phyloP scores from a whole-genome alignment of 345 rosid species.

The Populus davidiana region DNA sequence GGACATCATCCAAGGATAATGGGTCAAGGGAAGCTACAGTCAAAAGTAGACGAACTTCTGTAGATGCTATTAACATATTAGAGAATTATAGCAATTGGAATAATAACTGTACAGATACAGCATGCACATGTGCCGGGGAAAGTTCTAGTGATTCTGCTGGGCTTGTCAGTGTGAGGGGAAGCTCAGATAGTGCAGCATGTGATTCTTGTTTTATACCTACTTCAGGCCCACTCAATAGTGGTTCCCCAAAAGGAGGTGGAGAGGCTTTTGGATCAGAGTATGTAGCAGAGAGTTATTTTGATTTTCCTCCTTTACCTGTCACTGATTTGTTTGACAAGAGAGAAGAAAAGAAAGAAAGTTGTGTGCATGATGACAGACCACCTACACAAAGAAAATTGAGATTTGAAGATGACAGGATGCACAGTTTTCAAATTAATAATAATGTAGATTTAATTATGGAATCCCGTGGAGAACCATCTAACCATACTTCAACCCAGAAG shows the following conservation, averaged over 20 bases:
- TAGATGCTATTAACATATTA: conserved; percentile 39
- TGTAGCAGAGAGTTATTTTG: conserved; percentile 43
- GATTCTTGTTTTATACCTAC: conserved; percentile 46
- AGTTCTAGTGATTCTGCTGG: conserved; percentile 59
- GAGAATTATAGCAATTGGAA: conserved; percentile 43
- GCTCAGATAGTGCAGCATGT: conserved; percentile 49
- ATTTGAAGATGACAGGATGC: conserved; percentile 59
- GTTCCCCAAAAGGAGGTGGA: conserved; percentile 37
- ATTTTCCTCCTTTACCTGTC: conserved; percentile 70
- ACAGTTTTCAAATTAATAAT: conserved; percentile 70
- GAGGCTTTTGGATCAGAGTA: conserved; percentile 39
- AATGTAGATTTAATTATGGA: conserved; percentile 75
- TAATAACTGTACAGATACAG: conserved; percentile 52
- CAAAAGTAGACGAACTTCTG: conserved; percentile 40
- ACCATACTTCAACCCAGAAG: conserved; percentile 21
- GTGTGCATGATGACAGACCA: conserved; percentile 36
- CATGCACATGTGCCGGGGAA: conserved; percentile 45
- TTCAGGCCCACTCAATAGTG: conserved; percentile 34
- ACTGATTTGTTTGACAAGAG: conserved; percentile 66
- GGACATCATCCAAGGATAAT: conserved; percentile 73
- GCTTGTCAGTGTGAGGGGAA: conserved; percentile 51
- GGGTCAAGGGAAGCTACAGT: conserved; percentile 37
- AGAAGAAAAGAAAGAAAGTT: conserved; percentile 48
- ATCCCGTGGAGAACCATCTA: conserved; percentile 41
- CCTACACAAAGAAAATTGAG: conserved; percentile 36